Evolutionary conservation across 106 monocot genomes (phyloP).

Genomic region (Phalaenopsis aphrodite): DNA sequence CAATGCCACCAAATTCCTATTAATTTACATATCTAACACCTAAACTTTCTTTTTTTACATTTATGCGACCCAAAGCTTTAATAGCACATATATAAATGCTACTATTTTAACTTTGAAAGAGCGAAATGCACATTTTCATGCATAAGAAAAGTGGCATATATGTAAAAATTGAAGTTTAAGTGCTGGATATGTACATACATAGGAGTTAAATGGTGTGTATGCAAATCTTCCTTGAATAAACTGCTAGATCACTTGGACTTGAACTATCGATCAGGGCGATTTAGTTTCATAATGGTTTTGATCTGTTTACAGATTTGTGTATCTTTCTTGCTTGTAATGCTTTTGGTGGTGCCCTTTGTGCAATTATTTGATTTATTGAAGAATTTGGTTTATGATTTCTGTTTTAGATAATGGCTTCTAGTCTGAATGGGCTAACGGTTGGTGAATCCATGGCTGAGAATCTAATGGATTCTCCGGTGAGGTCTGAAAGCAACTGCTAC

Average conservation of each 20-base stretch:
- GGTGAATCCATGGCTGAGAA: slow-evolving; percentile 70
- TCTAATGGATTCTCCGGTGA: slow-evolving; percentile 77
- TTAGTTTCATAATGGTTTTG: neutral
- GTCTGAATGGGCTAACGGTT: slow-evolving; percentile 86
- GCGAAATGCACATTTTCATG: no score
- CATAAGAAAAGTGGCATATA: no score
- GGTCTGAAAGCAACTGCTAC: slow-evolving; percentile 46
- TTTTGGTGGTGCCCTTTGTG: neutral
- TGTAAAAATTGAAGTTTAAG: no score
- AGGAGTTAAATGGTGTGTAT: no score
- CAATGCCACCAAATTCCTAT: neutral
- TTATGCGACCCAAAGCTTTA: no score
- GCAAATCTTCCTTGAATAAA: no score
- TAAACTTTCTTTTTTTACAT: no score
- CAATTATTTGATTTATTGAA: neutral
- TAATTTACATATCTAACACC: neutral
- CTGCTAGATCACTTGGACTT: neutral
- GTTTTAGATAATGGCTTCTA: slow-evolving; percentile 90
- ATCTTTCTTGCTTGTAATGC: neutral
- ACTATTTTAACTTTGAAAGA: no score
- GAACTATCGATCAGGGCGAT: neutral
- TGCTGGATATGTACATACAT: no score
- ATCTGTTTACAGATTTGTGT: neutral
- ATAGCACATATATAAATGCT: no score
- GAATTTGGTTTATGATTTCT: neutral